These are phyloP conservation scores for Parathielavia hyrcaniae DNA, from an alignment of 495 filamentous ascomycete species.

Conservation along the genomic window DNA sequence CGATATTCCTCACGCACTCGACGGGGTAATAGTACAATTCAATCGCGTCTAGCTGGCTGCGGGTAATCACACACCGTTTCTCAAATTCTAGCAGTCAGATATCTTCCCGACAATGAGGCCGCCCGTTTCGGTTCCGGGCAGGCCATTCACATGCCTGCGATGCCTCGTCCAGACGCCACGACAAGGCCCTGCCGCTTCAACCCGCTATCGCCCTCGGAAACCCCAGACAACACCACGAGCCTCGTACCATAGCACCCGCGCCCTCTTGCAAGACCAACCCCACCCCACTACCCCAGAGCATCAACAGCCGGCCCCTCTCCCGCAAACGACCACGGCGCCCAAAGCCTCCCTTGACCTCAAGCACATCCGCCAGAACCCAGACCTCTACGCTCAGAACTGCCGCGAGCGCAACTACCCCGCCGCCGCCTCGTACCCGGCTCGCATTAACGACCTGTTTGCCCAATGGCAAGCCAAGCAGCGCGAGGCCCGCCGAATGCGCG, in stretches of 20 bases:
- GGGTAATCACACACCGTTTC: no score
- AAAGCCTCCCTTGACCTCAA: conserved; percentile 76
- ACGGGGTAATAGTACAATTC: no score
- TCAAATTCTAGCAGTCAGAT: no score
- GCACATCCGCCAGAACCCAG: conserved; percentile 76
- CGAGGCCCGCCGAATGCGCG: conserved; percentile 50
- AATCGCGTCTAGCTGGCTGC: no score
- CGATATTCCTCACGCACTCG: no score
- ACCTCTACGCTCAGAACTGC: conserved; percentile 75
- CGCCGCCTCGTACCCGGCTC: conserved; percentile 57
- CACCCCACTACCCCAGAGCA: neutral
- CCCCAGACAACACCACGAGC: conserved; percentile 5
- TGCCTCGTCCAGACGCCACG: conserved; percentile 22
- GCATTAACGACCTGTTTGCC: conserved; percentile 64
- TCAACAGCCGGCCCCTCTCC: neutral
- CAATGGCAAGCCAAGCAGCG: conserved; percentile 55
- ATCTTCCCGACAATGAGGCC: conserved; percentile 26
- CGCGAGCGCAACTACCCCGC: conserved; percentile 73
- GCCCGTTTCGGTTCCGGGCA: conserved; percentile 1
- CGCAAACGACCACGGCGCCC: conserved; percentile 62
- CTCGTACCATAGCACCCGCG: conserved; percentile 12
- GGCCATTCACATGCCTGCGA: conserved; percentile 29
- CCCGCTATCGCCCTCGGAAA: neutral
- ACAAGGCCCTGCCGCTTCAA: conserved; percentile 8
- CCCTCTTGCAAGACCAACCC: conserved; percentile 3